These are phyloP conservation scores for Poronia punctata DNA, from an alignment of 495 filamentous ascomycete genomes.

Conservation along the genomic window DNA sequence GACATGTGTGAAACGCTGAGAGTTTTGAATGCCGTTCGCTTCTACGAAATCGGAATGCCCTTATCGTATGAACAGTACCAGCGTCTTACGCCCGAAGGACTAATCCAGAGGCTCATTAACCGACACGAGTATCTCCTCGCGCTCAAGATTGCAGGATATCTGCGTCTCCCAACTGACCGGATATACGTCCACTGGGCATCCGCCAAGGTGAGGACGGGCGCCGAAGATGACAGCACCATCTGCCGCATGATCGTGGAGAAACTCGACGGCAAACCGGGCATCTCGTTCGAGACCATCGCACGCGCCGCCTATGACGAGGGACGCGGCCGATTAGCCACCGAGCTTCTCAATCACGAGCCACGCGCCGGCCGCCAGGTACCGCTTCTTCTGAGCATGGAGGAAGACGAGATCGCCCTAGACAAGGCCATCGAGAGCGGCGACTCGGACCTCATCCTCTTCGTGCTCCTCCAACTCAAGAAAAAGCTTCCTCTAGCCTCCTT, in stretches of 20 bases:
- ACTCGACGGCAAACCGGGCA: slow-evolving; percentile 76
- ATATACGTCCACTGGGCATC: slow-evolving; percentile 97
- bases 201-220: slow-evolving; percentile 80
- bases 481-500: slow-evolving; percentile 86
- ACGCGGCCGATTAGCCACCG: slow-evolving; percentile 73
- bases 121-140: slow-evolving; percentile 89
- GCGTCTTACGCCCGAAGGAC: slow-evolving; percentile 77
- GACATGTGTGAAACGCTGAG: slow-evolving; percentile 94
- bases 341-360: slow-evolving; percentile 87
- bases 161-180: slow-evolving; percentile 76
- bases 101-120: slow-evolving; percentile 79
- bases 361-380: slow-evolving; percentile 93
- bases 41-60: slow-evolving; percentile 83
- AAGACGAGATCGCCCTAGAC: slow-evolving; percentile 90
- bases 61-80: slow-evolving; percentile 87
- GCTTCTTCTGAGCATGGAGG: slow-evolving; percentile 88
- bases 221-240: slow-evolving; percentile 80
- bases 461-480: slow-evolving; percentile 81
- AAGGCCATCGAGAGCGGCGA: slow-evolving; percentile 96
- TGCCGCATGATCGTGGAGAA: slow-evolving; percentile 83
- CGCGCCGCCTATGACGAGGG: slow-evolving; percentile 95
- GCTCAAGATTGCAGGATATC: slow-evolving; percentile 79
- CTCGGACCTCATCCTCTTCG: slow-evolving; percentile 83
- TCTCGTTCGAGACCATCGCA: slow-evolving; percentile 91
- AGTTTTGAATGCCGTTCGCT: slow-evolving; percentile 85